Percentiles rank a stretch among this genome's conserved stretches.
Evolutionary conservation across 306 rosid genomes (phyloP).

Genomic region (Chamaecrista fasciculata): DNA sequence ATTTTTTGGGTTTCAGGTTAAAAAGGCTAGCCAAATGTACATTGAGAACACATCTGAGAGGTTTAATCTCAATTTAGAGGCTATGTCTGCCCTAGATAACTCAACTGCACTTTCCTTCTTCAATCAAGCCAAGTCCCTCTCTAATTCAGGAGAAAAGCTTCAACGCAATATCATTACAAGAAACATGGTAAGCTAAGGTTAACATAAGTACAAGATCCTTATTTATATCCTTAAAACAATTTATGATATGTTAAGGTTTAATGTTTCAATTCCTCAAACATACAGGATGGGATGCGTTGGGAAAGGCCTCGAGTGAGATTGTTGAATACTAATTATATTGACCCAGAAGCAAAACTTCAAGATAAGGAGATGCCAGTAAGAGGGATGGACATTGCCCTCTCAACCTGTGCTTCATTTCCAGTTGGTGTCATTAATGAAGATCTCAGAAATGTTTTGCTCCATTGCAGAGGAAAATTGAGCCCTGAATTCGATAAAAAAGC

Average conservation of each 20-base stretch:
- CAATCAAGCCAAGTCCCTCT: slow-evolving; percentile 49
- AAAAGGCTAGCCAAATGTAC: slow-evolving; percentile 42
- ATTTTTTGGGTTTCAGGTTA: slow-evolving; percentile 41
- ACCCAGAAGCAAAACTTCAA: slow-evolving; percentile 41
- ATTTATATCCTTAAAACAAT: not conserved
- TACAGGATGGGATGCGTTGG: slow-evolving; percentile 72
- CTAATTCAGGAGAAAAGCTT: slow-evolving; percentile 50
- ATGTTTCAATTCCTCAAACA: slow-evolving; percentile 16
- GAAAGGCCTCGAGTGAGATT: slow-evolving; percentile 47
- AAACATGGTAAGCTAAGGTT: slow-evolving; percentile 44
- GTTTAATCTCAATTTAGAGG: slow-evolving; percentile 42
- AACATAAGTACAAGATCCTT: not conserved
- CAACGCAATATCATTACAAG: slow-evolving; percentile 37
- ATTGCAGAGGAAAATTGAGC: slow-evolving; percentile 36
- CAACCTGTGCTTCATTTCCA: slow-evolving; percentile 42
- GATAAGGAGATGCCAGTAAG: slow-evolving; percentile 48
- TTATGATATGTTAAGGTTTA: too few species aligned
- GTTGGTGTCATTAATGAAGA: slow-evolving; percentile 44
- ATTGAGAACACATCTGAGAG: slow-evolving; percentile 53
- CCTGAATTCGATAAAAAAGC: slow-evolving; percentile 42
- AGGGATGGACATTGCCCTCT: slow-evolving; percentile 71
- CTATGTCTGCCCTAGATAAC: slow-evolving; percentile 41
- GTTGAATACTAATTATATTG: slow-evolving; percentile 26
- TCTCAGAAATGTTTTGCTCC: slow-evolving; percentile 38
- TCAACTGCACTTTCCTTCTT: slow-evolving; percentile 33